Evolutionary conservation across 768 basidiomycete species (phyloP).

Genomic region (Ephemerocybe angulata): DNA sequence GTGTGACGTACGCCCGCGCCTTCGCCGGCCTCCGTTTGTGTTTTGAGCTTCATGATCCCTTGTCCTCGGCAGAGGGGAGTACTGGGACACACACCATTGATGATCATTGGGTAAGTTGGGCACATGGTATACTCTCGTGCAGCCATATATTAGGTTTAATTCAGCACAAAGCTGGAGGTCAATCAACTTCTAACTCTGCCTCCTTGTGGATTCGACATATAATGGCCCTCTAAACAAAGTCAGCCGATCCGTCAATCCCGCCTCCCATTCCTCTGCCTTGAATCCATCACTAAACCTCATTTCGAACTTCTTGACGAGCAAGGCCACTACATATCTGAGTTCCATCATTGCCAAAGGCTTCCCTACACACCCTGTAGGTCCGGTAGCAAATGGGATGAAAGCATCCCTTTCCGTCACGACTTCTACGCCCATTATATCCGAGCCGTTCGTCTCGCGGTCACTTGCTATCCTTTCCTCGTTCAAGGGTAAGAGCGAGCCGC

Average conservation of each 20-base stretch:
- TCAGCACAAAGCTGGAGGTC: neutral
- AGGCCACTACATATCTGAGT: constrained; percentile 19
- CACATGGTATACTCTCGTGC: too few relatives aligned
- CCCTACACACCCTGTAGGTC: constrained; percentile 50
- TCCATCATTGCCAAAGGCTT: constrained; percentile 33
- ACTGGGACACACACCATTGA: too few relatives aligned
- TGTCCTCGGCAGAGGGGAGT: too few relatives aligned
- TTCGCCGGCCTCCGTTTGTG: too few relatives aligned
- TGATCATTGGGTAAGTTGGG: too few relatives aligned
- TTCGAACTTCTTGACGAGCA: constrained; percentile 10
- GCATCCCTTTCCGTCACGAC: constrained; percentile 13
- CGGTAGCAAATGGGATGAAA: constrained; percentile 36
- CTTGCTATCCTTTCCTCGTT: neutral
- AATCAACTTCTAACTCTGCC: too few relatives aligned
- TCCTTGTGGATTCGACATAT: neutral
- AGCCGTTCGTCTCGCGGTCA: neutral
- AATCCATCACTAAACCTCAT: constrained; percentile 11
- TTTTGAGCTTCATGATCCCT: too few relatives aligned
- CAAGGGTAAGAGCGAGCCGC: neutral
- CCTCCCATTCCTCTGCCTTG: constrained; percentile 11
- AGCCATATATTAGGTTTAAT: neutral
- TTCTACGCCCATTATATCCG: constrained; percentile 1
- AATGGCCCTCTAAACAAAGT: constrained; percentile 10
- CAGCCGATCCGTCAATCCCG: constrained; percentile 11
- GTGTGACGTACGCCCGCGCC: too few relatives aligned